phyloP scores from a whole-genome alignment of 495 filamentous ascomycete species.

The Neurospora sp. region DNA sequence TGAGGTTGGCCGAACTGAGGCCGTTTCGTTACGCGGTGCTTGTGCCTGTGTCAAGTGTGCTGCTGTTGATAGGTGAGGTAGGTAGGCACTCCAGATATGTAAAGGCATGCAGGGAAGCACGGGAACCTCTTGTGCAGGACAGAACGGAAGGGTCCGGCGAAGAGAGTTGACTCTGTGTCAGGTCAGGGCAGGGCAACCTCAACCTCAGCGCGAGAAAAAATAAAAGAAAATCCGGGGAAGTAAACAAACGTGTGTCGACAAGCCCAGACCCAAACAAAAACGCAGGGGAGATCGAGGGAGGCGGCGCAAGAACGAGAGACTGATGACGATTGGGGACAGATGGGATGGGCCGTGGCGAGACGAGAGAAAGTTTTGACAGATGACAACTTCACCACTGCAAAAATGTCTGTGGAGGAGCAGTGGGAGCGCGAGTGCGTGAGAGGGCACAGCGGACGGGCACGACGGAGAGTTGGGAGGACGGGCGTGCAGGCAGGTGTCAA shows the following conservation, averaged over 20 bases:
- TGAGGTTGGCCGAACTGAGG: not conserved
- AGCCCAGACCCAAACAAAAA: not conserved
- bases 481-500: not conserved
- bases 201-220: not conserved
- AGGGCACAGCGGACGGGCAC: not conserved
- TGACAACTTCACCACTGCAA: not conserved
- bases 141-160: not conserved
- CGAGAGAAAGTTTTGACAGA: not conserved
- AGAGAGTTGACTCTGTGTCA: not conserved
- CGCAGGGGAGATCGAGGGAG: constrained; percentile 18
- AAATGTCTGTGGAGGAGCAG: not conserved
- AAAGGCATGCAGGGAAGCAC: not conserved
- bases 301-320: constrained; percentile 26
- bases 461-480: not conserved
- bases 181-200: not conserved
- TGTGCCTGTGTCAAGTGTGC: not conserved
- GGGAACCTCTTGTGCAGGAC: not conserved
- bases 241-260: not conserved
- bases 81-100: not conserved
- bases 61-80: not conserved
- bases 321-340: constrained; percentile 31
- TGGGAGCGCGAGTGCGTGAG: not conserved
- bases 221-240: not conserved
- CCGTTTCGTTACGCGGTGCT: not conserved
- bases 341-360: constrained; percentile 22